Conservation (phyloP, 139 green algal genomes). For the Eudorina sp. region DNA sequence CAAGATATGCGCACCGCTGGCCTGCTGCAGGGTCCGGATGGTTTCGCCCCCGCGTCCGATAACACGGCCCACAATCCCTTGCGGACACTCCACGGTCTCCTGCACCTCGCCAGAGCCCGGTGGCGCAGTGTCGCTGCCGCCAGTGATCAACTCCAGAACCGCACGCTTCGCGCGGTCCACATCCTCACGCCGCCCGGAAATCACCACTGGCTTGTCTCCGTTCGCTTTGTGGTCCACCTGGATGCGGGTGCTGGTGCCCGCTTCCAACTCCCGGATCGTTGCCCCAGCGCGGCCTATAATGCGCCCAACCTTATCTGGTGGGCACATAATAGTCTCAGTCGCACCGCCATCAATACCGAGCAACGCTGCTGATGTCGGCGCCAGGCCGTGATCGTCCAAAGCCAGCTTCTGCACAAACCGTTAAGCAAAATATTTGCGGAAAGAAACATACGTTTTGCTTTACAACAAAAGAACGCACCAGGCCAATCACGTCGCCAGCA, state of each 20-base stretch:
- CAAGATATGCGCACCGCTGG: constrained; percentile 86
- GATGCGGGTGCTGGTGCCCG: constrained; percentile 76
- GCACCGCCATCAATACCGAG: not conserved
- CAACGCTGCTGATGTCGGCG: not conserved
- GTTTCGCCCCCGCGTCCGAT: constrained; percentile 97
- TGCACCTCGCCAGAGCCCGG: constrained; percentile 26
- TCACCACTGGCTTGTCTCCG: constrained; percentile 83
- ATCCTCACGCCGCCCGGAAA: constrained; percentile 67
- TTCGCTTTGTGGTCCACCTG: constrained; percentile 81
- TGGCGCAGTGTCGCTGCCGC: not conserved
- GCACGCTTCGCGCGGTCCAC: constrained; percentile 68
- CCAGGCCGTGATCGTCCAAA: not conserved
- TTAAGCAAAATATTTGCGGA: not conserved
- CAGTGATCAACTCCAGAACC: constrained; percentile 65
- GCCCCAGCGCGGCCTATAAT: constrained; percentile 90
- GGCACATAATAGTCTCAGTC: constrained; percentile 29
- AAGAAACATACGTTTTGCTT: not conserved
- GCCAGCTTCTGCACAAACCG: not conserved
- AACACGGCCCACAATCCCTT: constrained; percentile 91
- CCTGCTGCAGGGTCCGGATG: constrained; percentile 95
- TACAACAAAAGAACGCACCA: not conserved
- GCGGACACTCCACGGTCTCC: constrained; percentile 79
- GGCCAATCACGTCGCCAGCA: not conserved
- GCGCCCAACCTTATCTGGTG: constrained; percentile 78
- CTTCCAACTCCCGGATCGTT: constrained; percentile 90